Evolutionary conservation across 129 eudicot species (phyloP), one percentile per base, ranked within the genome.

Genomic region (Rutidosis leptorrhynchoides): DNA sequence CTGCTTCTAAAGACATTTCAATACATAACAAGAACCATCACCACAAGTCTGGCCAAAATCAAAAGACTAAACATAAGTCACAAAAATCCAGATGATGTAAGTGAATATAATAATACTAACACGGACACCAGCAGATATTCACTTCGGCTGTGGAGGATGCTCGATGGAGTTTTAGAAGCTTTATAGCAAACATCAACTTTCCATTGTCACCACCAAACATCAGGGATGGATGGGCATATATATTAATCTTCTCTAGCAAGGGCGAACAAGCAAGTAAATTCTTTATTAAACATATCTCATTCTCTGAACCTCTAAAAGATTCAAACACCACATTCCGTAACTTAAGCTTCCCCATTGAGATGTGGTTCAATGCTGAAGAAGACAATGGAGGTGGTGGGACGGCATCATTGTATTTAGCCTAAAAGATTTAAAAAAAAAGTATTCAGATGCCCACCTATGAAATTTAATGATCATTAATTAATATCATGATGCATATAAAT

Each of bases 191-290:
- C 26, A n/a, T 17, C 8, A 51, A 51, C 57, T 52, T 52, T 52
- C 3, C 58, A 52, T 22, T n/a, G n/a, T n/a, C n/a, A n/a, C n/a
- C n/a, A n/a, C n/a, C n/a, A n/a, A n/a, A n/a, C n/a, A n/a, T n/a
- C n/a, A n/a, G n/a, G n/a, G n/a, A n/a, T n/a, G n/a, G n/a, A n/a
- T n/a, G 1, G 17, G 60, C 19, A 49, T 15, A 10, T 10, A 70
- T 70, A 19, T 1, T 16, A 2, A 59, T 59, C 48, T 29, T 46
- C 26, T 70, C 46, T 28, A 70, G 49, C 19, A 40, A 17, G 1
- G 35, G 54, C 7, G 59, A 70, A 25, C 15, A 20, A 1, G 33
- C 68, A 59, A 70, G 75, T 70, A 70, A 25, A 25, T 7, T 17
- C 58, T 43, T 12, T 22, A 70, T 21, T 45, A 70, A 43, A 27